Percentiles rank a stretch among this genome's conserved stretches.
Conservation (phyloP, 1,284 basidiomycete species). For the Naganishia sp. region DNA sequence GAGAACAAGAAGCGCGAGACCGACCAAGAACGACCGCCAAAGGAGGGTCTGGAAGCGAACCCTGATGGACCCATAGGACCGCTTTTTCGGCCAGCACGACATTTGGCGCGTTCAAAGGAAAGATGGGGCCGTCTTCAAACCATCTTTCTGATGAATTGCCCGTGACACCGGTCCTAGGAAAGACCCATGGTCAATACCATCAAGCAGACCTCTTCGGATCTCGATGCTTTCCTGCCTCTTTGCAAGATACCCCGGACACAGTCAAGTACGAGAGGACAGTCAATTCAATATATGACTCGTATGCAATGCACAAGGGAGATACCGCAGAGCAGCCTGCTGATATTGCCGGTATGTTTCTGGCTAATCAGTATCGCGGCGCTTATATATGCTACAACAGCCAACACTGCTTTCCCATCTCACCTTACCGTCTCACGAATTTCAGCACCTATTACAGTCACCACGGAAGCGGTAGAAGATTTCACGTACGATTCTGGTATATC, state of each 20-base stretch:
- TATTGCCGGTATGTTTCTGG: neutral
- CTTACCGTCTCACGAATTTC: neutral
- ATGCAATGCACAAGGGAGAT: neutral
- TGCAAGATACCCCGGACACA: conserved; percentile 20
- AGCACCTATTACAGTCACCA: neutral
- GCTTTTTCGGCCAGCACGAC: too few relatives aligned
- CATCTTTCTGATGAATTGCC: too few relatives aligned
- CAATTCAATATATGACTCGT: conserved; percentile 17
- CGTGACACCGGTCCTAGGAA: too few relatives aligned
- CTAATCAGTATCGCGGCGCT: neutral
- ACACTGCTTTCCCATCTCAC: neutral
- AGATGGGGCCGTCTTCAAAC: too few relatives aligned
- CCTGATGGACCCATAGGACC: too few relatives aligned
- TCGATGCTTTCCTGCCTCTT: neutral
- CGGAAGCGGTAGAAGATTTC: neutral
- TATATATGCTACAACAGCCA: neutral
- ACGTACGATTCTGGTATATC: neutral
- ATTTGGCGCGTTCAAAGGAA: too few relatives aligned
- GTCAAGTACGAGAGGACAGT: conserved; percentile 20
- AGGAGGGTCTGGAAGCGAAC: too few relatives aligned
- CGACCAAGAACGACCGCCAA: too few relatives aligned
- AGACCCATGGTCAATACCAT: too few relatives aligned
- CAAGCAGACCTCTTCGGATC: neutral
- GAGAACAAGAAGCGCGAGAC: too few relatives aligned
- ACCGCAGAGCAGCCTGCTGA: neutral